Evolutionary conservation across 2,329 filamentous ascomycete genomes (phyloP).

Genomic region (Calonectria hawksworthii): DNA sequence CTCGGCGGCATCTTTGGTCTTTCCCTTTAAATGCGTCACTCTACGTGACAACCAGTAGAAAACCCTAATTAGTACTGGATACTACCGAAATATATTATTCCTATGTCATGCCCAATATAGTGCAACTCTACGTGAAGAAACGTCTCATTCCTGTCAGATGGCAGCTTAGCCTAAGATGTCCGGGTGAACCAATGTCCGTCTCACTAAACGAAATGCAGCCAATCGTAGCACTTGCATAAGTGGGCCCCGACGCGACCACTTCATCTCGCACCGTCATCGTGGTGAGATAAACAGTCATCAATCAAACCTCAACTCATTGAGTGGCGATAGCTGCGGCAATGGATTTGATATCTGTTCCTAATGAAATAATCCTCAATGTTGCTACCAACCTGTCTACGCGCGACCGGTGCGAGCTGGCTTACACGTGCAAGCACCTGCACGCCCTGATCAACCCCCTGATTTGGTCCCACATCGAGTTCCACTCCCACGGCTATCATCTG

Average conservation of each 20-base stretch:
- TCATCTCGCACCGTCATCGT: neutral
- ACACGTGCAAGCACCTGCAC: neutral
- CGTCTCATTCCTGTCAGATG: neutral
- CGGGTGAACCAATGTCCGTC: neutral
- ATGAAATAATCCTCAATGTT: neutral
- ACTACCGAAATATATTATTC: neutral
- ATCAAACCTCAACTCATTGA: neutral
- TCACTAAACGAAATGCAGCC: neutral
- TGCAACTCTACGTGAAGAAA: neutral
- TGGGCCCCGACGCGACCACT: neutral
- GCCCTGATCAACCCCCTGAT: neutral
- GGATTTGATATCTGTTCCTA: neutral
- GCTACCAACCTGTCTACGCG: neutral
- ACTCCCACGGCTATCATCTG: neutral
- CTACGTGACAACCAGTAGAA: neutral
- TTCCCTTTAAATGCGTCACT: neutral
- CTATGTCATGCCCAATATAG: neutral
- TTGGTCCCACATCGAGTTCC: neutral
- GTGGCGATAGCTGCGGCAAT: neutral
- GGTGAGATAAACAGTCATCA: neutral
- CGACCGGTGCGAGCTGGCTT: neutral
- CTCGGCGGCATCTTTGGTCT: neutral
- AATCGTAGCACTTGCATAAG: neutral
- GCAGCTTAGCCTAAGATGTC: neutral
- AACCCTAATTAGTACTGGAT: slow-evolving; percentile 4